Evolutionary conservation across 768 basidiomycete genomes (phyloP), one percentile per base, ranked within the genome.

Genomic region (Trametes cingulata): DNA sequence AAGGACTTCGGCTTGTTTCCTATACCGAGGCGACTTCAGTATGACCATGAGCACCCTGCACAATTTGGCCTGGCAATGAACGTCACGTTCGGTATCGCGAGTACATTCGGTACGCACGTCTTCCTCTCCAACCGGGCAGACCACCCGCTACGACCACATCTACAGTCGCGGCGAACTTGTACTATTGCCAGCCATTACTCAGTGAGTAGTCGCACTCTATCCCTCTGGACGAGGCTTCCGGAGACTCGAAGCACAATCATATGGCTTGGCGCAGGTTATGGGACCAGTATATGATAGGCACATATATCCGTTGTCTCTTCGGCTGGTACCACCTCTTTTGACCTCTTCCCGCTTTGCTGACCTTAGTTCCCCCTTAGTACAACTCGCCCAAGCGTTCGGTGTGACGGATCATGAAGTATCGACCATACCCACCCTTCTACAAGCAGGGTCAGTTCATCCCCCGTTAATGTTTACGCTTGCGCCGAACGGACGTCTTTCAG

Each of bases 161-260:
- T 15, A 24, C 50, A 88, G 87, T 75, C 42, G 85, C 85, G 15
- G 81, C 85, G n/a, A 93, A 93, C 67, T 69, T 93, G 48, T 93
- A 93, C 68, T 94, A 93, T 65, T 89, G 86, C 61, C 90, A 91
- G 74, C 91, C 91, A 0, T 69, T 94, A 65, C 74, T 93, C 14
- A 89, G 91, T 85, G 69, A 63, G 35, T 63, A 4, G 12, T 14
- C 2, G 7, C 6, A 17, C 17, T 6, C 6, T 33, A 22, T 46
- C 25, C n/a, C 13, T 22, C 5, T 13, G 33, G 4, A 1, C 17
- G 29, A 14, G 14, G 47, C 12, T 25, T 15, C n/a, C n/a, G 20
- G 45, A 25, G n/a, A n/a, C n/a, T n/a, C n/a, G n/a, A 22, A 2
- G 45, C 19, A 1, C 2, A 2, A 24, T 13, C 27, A 29, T 12